Evolutionary conservation across 345 rosid genomes (phyloP).

Genomic region (Psidium friedrichsthalianum): DNA sequence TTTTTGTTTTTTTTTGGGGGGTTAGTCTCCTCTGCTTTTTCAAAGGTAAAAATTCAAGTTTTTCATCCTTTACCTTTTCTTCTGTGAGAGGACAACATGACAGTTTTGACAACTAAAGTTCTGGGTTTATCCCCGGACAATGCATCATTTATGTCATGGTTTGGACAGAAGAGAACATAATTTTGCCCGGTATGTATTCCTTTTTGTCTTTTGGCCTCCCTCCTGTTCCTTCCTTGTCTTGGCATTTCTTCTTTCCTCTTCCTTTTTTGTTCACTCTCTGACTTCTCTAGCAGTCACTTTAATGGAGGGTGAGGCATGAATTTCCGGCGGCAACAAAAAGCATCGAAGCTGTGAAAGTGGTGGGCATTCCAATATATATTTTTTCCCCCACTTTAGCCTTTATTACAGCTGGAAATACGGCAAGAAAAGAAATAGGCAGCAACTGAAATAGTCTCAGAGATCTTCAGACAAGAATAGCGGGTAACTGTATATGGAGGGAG

Average conservation of each 20-base stretch:
- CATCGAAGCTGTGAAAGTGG: constrained; percentile 16
- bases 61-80: background rate
- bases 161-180: background rate
- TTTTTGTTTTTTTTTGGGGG: too few relatives aligned
- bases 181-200: background rate
- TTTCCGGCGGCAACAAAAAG: constrained; percentile 46
- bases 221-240: background rate
- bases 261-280: background rate
- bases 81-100: background rate
- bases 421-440: background rate
- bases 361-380: background rate
- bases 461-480: background rate
- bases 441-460: background rate
- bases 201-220: background rate
- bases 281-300: constrained; percentile 3
- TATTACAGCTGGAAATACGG: background rate
- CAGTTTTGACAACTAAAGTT: background rate
- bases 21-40: background rate
- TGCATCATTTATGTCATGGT: background rate
- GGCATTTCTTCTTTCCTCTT: background rate
- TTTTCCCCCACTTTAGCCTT: background rate
- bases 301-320: constrained; percentile 55
- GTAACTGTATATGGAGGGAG: background rate
- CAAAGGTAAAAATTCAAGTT: background rate
- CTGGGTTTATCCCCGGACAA: background rate